Percentiles rank a stretch among this genome's conserved stretches.
Evolutionary conservation across 2,329 filamentous ascomycete genomes (phyloP).

Genomic region (Fusarium tupiense): DNA sequence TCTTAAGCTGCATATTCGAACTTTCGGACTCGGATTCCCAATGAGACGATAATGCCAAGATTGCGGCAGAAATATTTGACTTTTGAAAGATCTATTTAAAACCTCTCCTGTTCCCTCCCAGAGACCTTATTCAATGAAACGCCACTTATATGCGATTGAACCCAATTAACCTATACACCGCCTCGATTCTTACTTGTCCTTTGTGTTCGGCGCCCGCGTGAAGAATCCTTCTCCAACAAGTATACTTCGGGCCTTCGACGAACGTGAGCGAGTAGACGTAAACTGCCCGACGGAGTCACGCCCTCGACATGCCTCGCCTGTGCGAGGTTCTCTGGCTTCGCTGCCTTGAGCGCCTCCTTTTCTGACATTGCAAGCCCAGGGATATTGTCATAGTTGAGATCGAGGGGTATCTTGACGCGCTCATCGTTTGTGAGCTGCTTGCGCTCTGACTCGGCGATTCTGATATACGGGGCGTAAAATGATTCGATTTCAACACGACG

Average conservation of each 20-base stretch:
- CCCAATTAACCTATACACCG: neutral
- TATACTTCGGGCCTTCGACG: constrained; percentile 43
- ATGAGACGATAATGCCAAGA: neutral
- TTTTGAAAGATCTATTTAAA: neutral
- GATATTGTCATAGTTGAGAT: constrained; percentile 80
- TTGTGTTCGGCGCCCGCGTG: neutral
- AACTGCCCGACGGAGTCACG: constrained; percentile 68
- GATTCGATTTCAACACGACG: constrained; percentile 82
- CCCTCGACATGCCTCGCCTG: constrained; percentile 92
- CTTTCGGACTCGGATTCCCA: neutral
- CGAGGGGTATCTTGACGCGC: constrained; percentile 72
- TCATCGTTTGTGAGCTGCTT: constrained; percentile 80
- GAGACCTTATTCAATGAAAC: neutral
- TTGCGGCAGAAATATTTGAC: constrained; percentile 1
- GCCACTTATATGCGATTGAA: constrained; percentile 9
- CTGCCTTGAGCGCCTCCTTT: constrained; percentile 72
- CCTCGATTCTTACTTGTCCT: neutral
- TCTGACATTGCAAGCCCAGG: constrained; percentile 83
- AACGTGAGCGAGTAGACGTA: constrained; percentile 72
- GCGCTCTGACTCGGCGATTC: constrained; percentile 73
- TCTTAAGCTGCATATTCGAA: neutral
- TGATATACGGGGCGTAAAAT: constrained; percentile 86
- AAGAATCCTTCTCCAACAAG: neutral
- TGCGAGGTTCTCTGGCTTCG: constrained; percentile 84
- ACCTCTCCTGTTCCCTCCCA: neutral